Conservation (phyloP, 176 grass and related monocot species). For the Ampelocalamus luodianensis region DNA sequence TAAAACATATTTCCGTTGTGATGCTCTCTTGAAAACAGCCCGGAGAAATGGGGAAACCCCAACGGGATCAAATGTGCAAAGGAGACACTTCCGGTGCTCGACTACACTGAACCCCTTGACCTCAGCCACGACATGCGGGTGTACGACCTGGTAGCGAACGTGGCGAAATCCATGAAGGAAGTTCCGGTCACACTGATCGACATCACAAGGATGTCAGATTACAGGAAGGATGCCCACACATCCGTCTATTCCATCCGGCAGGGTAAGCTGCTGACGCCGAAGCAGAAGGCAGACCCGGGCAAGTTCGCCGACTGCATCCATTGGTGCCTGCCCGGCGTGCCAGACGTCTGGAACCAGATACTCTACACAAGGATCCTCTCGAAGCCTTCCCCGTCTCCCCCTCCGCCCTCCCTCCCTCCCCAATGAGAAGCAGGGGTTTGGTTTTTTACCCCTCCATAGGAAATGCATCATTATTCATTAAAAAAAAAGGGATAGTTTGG, state of each 20-base stretch:
- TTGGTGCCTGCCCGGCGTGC: constrained; percentile 90
- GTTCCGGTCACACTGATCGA: constrained; percentile 69
- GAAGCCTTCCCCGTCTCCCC: neutral
- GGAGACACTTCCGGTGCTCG: constrained; percentile 69
- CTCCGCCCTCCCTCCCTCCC: neutral
- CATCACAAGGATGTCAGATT: constrained; percentile 87
- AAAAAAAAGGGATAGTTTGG: neutral
- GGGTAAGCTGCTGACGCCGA: constrained; percentile 66
- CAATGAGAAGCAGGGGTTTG: neutral
- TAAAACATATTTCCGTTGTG: constrained; percentile 14
- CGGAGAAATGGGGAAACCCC: constrained; percentile 67
- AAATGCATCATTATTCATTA: too few species aligned
- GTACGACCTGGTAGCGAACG: constrained; percentile 52
- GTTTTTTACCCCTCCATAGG: too few species aligned
- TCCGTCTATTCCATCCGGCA: constrained; percentile 65
- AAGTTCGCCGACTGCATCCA: constrained; percentile 89
- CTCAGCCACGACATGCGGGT: constrained; percentile 60
- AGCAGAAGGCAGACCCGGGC: constrained; percentile 65
- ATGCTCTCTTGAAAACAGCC: constrained; percentile 44
- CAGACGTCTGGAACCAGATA: constrained; percentile 88
- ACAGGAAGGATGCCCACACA: constrained; percentile 91
- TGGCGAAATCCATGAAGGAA: constrained; percentile 52
- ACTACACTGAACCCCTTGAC: constrained; percentile 54
- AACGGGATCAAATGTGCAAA: constrained; percentile 66
- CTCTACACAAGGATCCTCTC: constrained; percentile 73